Base-by-base conservation (phyloP, 768 basidiomycete genomes). In the Inosperma sp. region DNA sequence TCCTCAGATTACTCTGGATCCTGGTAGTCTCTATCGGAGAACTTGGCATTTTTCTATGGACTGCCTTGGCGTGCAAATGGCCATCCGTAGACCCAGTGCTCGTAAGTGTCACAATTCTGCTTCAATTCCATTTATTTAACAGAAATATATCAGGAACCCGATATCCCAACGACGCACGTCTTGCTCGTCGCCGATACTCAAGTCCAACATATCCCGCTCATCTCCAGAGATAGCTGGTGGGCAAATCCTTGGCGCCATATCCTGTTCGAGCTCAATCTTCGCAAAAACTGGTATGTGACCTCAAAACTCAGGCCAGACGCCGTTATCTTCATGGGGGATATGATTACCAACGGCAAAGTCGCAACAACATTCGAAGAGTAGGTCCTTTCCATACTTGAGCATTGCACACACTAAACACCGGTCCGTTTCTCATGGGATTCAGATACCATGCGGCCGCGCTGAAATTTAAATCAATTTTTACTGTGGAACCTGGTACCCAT, bases 251-350 rank as follows among this genome's bases (percentile, higher is more conserved):
- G 75, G 56, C 69, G 72, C 41, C 71, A 77, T 46, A 65, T 72
- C 58, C 60, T 82, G 43, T 75, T 77, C 58, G 73, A 84, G 59
- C 55, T 79, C 47, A 83, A 82, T 61, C 62, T 90, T 53, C 78
- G 78, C 55, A 86, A 84, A 65, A 80, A 77, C 50, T 92, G 88
- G 88, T 78, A 73, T 51, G 80, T 81, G 31, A 75, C 75, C 0
- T 76, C 73, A 34, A 71, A 77, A 26, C 62, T 85, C 27, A 76
- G 70, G 36, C 82, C 87, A 2, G 70, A 88, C 55, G 73, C 68
- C 5, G 80, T 89, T n/a, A 73, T 92, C 7, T 85, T 89, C 57
- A 69, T 88, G 3, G 88, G 88, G 5, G 88, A 92, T 62, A 82
- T 86, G 77, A 69, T 91, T 45, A 78, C 84, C 37, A 78, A 79